Base-by-base conservation (phyloP, 345 rosid genomes). In the Luvunga scandens region DNA sequence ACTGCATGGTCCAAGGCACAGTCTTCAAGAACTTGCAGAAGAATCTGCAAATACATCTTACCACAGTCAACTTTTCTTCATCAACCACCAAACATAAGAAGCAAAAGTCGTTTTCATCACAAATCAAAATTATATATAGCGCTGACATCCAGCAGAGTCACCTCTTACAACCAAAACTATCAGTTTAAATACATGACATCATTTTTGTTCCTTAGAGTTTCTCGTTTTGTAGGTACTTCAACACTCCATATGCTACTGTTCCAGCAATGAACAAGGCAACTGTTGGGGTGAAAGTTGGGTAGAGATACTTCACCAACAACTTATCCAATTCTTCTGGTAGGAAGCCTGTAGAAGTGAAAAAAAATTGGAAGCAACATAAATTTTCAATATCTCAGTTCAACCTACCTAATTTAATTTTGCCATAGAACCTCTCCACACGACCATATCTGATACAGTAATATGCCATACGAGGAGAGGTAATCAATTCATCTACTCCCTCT, bases 321-420 rank as follows among this genome's bases (percentile, higher is more conserved):
- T 83, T 90, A 79, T 95, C 98, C 90, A 92, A 85, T 66, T 92
- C 92, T 67, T 93, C 98, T 1, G 97, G 98, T 31, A 95, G 87
- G 83, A 95, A 90, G 2, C 97, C 97, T 93, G 90, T 81, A 77
- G 4, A 82, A 6, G 42, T n/a, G 70, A 76, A 77, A 73, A 81
- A 30, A 56, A 59, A 39, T 10, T 36, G 72, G 34, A 67, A 60
- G 71, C 38, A 81, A 59, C 10, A 33, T 3, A 57, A 74, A 22
- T 55, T 45, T 67, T 34, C 77, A 39, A 63, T 30, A 81, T 62
- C 53, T 18, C 61, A 53, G 62, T 39, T 59, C 36, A 48, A 14
- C 6, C 5, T 27, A 14, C 18, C 64, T 27, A 30, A 55, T 78
- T 59, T 38, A 30, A 12, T 73, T 60, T 38, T 28, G 14, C 61